Percentiles rank a stretch among this genome's conserved stretches.
phyloP scores from a whole-genome alignment of 495 filamentous ascomycete species.

The Aspergillus haitiensis region DNA sequence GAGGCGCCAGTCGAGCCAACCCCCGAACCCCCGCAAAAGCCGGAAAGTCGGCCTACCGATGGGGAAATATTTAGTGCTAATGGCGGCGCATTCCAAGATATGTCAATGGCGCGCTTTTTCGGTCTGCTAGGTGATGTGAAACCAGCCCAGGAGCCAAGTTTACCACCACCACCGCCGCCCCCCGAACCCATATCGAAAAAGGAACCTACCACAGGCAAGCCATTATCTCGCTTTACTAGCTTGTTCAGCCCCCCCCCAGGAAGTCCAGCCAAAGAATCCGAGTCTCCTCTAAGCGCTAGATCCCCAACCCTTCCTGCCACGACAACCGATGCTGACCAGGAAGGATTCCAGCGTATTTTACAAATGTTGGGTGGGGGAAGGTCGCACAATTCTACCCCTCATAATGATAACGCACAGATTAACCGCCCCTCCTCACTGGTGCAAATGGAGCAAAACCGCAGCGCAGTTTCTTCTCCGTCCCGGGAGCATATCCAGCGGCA shows the following conservation, averaged over 20 bases:
- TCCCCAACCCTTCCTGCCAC: slow-evolving; percentile 39
- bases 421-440: slow-evolving; percentile 32
- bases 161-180: slow-evolving; percentile 21
- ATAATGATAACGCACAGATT: slow-evolving; percentile 34
- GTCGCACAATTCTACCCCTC: slow-evolving; percentile 45
- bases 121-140: slow-evolving; percentile 60
- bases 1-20: slow-evolving; percentile 34
- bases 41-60: slow-evolving; percentile 37
- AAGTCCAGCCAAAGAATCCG: slow-evolving; percentile 52
- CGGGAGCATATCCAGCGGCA: slow-evolving; percentile 34
- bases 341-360: slow-evolving; percentile 85
- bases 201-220: slow-evolving; percentile 18
- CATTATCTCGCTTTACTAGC: slow-evolving; percentile 72
- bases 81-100: slow-evolving; percentile 52
- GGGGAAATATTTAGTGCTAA: slow-evolving; percentile 40
- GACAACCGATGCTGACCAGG: slow-evolving; percentile 71
- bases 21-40: slow-evolving; percentile 27
- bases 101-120: slow-evolving; percentile 78
- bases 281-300: slow-evolving; percentile 36
- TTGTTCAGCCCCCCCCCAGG: slow-evolving; percentile 73
- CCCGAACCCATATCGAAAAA: slow-evolving; percentile 31
- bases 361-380: slow-evolving; percentile 69
- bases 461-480: slow-evolving; percentile 39
- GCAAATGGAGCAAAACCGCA: slow-evolving; percentile 36
- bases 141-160: slow-evolving; percentile 16